These are phyloP conservation scores for Sugiyamaella novakii DNA, from an alignment of 1,139 yeast genomes.

Conservation along the genomic window DNA sequence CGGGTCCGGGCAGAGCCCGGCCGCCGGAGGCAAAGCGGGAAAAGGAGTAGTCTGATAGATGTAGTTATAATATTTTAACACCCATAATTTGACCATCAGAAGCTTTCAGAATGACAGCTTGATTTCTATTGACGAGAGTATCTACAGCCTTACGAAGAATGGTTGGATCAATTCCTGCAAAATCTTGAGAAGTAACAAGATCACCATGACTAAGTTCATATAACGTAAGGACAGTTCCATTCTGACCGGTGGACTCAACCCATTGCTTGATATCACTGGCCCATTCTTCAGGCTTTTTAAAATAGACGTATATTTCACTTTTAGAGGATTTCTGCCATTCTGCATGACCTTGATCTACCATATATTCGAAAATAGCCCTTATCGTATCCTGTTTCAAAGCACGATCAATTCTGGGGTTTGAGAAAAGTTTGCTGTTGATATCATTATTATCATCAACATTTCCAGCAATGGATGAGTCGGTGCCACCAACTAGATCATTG, in stretches of 20 bases:
- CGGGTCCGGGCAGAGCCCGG: not conserved
- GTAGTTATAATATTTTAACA: slow-evolving; percentile 34
- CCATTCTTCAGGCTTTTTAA: slow-evolving; percentile 80
- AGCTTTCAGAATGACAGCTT: slow-evolving; percentile 41
- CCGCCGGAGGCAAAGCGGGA: not conserved
- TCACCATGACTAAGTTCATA: slow-evolving; percentile 78
- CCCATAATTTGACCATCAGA: slow-evolving; percentile 42
- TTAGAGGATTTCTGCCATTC: slow-evolving; percentile 44
- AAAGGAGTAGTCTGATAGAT: too few species aligned
- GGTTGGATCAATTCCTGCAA: slow-evolving; percentile 62
- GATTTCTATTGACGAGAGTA: slow-evolving; percentile 62
- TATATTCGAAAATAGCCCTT: slow-evolving; percentile 56
- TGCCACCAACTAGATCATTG: slow-evolving; percentile 10
- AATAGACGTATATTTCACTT: slow-evolving; percentile 53
- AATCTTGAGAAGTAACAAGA: slow-evolving; percentile 54
- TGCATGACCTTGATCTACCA: slow-evolving; percentile 59
- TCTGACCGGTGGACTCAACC: slow-evolving; percentile 69
- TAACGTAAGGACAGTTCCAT: slow-evolving; percentile 74
- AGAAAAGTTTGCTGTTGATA: slow-evolving; percentile 44
- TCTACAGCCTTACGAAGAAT: slow-evolving; percentile 60
- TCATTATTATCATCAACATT: slow-evolving; percentile 3
- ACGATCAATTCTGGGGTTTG: slow-evolving; percentile 54
- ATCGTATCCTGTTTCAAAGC: slow-evolving; percentile 58
- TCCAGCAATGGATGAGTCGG: not conserved
- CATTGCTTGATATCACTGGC: slow-evolving; percentile 60